Conservation (phyloP, 768 basidiomycete species). For the Collybia nuda region DNA sequence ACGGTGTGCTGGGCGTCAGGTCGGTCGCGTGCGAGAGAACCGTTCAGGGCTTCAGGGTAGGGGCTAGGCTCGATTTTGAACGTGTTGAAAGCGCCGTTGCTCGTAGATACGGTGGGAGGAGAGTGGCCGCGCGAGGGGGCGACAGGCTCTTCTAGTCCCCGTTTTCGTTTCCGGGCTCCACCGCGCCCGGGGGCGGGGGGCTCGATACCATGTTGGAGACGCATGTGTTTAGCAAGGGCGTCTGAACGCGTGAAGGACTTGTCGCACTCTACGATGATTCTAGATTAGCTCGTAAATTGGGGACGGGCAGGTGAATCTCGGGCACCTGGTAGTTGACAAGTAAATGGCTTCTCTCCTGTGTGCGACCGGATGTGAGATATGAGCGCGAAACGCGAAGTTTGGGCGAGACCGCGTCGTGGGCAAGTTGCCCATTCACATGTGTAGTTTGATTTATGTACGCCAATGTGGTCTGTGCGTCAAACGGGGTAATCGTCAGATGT, state of each 20-base stretch:
- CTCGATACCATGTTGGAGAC: conserved; percentile 79
- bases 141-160: conserved; percentile 39
- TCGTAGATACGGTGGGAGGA: conserved; percentile 18
- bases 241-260: conserved; percentile 95
- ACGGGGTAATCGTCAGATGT: conserved; percentile 5
- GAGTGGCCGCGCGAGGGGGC: conserved; percentile 21
- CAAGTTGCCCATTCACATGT: conserved; percentile 91
- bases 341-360: conserved; percentile 93
- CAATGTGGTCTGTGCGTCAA: conserved; percentile 65
- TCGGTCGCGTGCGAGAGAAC: conserved; percentile 18
- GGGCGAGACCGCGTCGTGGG: conserved; percentile 73
- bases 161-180: conserved; percentile 70
- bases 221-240: conserved; percentile 90
- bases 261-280: conserved; percentile 70
- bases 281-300: not conserved
- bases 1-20: conserved; percentile 8
- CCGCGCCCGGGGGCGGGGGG: conserved; percentile 75
- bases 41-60: conserved; percentile 38
- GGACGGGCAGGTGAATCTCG: not conserved
- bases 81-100: conserved; percentile 45
- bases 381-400: conserved; percentile 87
- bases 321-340: conserved; percentile 44
- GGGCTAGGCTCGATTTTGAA: conserved; percentile 62
- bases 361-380: conserved; percentile 90
- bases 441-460: conserved; percentile 80